These are phyloP conservation scores for Coemansia sp. DNA, from an alignment of 192 early-diverging fungal genomes.

Conservation along the genomic window DNA sequence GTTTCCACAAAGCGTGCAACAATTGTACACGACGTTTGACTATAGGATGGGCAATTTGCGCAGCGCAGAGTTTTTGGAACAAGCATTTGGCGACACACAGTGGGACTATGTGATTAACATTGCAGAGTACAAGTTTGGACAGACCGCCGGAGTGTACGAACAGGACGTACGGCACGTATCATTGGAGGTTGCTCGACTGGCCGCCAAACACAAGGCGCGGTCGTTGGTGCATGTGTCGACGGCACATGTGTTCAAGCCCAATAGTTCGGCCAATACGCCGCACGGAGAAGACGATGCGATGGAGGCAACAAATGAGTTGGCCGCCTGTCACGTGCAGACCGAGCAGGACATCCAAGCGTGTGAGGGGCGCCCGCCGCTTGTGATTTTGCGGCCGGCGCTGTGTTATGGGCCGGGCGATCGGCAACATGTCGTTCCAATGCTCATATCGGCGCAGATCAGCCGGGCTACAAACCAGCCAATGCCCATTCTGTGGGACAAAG, in stretches of 20 bases:
- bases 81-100: constrained; percentile 64
- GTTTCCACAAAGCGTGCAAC: constrained; percentile 20
- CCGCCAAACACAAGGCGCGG: constrained; percentile 69
- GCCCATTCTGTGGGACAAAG: constrained; percentile 92
- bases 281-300: constrained; percentile 21
- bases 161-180: constrained; percentile 60
- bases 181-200: constrained; percentile 78
- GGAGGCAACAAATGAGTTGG: constrained; percentile 25
- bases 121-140: constrained; percentile 92
- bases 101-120: constrained; percentile 96
- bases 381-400: constrained; percentile 84
- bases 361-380: constrained; percentile 63
- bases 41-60: constrained; percentile 52
- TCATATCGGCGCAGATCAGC: constrained; percentile 92
- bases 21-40: constrained; percentile 33
- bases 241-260: constrained; percentile 74
- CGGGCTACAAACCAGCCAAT: constrained; percentile 78
- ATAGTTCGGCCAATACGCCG: not conserved
- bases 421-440: constrained; percentile 71
- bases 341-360: constrained; percentile 21
- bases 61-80: constrained; percentile 54
- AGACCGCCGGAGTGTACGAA: constrained; percentile 67
- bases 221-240: constrained; percentile 86
- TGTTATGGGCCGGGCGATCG: constrained; percentile 84
- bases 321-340: constrained; percentile 22